phyloP scores from a whole-genome alignment of 371 early-diverging fungal species.

The Zychaea mexicana region DNA sequence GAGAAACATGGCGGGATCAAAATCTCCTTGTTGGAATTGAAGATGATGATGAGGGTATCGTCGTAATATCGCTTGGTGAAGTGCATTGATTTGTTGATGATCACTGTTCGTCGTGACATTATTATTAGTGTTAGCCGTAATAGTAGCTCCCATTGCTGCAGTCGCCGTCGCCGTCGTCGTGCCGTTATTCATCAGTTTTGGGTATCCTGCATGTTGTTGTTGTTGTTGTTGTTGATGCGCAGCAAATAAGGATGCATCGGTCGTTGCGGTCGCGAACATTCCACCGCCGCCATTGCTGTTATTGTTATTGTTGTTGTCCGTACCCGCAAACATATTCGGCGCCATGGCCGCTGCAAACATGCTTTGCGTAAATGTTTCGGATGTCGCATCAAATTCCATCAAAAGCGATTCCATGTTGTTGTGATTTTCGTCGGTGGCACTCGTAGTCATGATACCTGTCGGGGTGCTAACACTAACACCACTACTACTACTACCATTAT shows the following conservation, averaged over 20 bases:
- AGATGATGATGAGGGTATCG: background rate
- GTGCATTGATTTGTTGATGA: background rate
- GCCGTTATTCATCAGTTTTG: background rate
- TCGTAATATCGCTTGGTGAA: background rate
- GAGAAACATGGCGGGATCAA: background rate
- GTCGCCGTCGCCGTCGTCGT: constrained; percentile 12
- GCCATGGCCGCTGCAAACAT: background rate
- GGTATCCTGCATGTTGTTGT: too few species aligned
- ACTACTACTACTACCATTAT: background rate
- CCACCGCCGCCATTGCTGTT: background rate
- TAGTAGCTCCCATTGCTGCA: constrained; percentile 7
- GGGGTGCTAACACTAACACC: too few species aligned
- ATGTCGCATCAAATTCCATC: constrained; percentile 6
- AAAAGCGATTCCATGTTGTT: background rate
- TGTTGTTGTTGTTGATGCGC: background rate
- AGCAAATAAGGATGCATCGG: background rate
- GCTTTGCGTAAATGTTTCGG: constrained; percentile 15
- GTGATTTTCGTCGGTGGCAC: background rate
- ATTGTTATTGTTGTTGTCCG: background rate
- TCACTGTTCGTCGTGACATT: background rate
- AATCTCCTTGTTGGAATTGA: background rate
- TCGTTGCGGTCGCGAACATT: constrained; percentile 3
- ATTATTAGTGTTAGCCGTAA: background rate
- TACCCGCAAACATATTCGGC: background rate
- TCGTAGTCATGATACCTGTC: background rate